Evolutionary conservation across 345 rosid genomes (phyloP).

Genomic region (Schrenkiella parvula): DNA sequence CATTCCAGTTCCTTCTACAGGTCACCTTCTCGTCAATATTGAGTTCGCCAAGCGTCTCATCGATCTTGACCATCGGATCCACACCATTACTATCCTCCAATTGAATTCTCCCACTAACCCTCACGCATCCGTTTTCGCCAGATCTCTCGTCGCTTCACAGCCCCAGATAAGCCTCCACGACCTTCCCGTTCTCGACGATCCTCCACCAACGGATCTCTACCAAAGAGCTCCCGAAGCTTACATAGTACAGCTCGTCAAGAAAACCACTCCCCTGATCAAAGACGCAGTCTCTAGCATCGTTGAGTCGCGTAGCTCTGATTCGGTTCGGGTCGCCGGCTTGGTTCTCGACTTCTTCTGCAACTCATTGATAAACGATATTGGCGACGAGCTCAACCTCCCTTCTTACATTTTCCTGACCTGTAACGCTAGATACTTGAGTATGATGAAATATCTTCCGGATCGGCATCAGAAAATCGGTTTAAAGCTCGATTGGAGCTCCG

Average conservation of each 20-base stretch:
- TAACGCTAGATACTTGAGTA: constrained; percentile 36
- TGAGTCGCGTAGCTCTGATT: constrained; percentile 8
- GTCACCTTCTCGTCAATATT: constrained; percentile 47
- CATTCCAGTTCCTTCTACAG: constrained; percentile 33
- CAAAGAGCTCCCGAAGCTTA: constrained; percentile 26
- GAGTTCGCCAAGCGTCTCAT: constrained; percentile 51
- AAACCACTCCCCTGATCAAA: constrained; percentile 5
- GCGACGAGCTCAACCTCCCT: constrained; percentile 36
- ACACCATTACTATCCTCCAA: constrained; percentile 28
- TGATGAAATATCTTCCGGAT: constrained; percentile 36
- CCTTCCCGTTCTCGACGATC: constrained; percentile 20
- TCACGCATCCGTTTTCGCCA: constrained; percentile 28
- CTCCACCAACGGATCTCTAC: constrained; percentile 25
- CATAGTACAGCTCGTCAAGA: constrained; percentile 11
- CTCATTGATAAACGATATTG: constrained; percentile 36
- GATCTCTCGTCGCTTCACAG: constrained; percentile 31
- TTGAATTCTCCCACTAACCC: constrained; percentile 14
- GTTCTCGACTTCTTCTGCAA: constrained; percentile 48
- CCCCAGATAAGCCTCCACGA: constrained; percentile 23
- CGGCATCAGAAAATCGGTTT: constrained; percentile 28
- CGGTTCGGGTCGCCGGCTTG: constrained; percentile 36
- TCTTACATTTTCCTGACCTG: constrained; percentile 44
- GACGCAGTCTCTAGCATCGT: constrained; percentile 18
- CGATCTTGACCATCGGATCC: constrained; percentile 32
- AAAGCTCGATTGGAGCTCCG: constrained; percentile 14